phyloP scores from a whole-genome alignment of 2,329 filamentous ascomycete species.

The Lecanicillium sp. region DNA sequence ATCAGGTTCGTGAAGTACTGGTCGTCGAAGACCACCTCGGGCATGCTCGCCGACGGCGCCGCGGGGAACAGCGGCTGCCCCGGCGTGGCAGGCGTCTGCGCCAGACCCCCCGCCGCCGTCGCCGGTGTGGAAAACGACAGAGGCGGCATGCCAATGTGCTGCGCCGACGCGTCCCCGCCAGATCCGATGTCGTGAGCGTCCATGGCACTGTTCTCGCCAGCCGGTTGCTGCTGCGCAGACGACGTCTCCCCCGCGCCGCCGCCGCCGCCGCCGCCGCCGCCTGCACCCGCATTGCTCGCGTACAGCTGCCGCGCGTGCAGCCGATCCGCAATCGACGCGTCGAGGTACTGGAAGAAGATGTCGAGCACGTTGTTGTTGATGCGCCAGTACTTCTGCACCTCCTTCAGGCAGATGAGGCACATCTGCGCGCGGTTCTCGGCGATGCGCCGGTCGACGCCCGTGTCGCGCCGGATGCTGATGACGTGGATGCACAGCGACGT shows the following conservation, averaged over 20 bases:
- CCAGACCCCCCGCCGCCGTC: too few species aligned
- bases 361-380: conserved; percentile 35
- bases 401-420: conserved; percentile 32
- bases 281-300: not conserved
- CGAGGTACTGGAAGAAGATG: conserved; percentile 32
- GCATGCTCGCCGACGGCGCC: conserved; percentile 5
- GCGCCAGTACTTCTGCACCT: conserved; percentile 35
- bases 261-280: too few species aligned
- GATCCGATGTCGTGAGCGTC: too few species aligned
- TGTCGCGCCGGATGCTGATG: conserved; percentile 29
- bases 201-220: not conserved
- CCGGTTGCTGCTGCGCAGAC: too few species aligned
- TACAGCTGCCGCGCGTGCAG: conserved; percentile 21
- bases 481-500: conserved; percentile 33
- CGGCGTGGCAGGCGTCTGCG: not conserved
- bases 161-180: too few species aligned
- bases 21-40: conserved; percentile 27
- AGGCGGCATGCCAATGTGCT: too few species aligned
- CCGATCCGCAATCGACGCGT: conserved; percentile 31
- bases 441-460: conserved; percentile 27
- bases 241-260: too few species aligned
- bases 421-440: conserved; percentile 33
- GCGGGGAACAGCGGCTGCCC: not conserved
- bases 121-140: too few species aligned
- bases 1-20: conserved; percentile 30